Percentiles rank a stretch among this genome's conserved stretches.
These are phyloP conservation scores for Achaetomium macrosporum DNA, from an alignment of 2,329 filamentous ascomycete genomes.

Conservation along the genomic window DNA sequence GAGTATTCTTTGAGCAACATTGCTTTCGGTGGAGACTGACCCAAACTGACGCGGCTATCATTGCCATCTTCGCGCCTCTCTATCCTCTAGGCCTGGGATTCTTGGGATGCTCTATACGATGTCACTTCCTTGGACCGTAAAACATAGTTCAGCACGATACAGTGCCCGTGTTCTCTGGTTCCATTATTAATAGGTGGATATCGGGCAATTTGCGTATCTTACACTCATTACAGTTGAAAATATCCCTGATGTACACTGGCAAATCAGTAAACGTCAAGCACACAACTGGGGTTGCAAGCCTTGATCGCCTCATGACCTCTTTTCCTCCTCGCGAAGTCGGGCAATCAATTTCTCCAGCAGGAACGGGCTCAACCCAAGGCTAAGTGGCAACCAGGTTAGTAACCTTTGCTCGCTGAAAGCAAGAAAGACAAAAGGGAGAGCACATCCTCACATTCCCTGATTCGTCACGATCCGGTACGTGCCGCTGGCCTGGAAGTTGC, in stretches of 20 bases:
- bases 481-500: slow-evolving; percentile 53
- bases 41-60: too few species aligned
- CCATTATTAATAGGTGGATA: neutral
- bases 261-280: neutral
- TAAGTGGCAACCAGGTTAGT: slow-evolving; percentile 25
- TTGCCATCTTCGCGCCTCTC: too few species aligned
- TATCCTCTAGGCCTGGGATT: too few species aligned
- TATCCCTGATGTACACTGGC: neutral
- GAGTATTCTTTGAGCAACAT: neutral
- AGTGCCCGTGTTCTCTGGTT: neutral
- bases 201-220: neutral
- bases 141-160: too few species aligned
- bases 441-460: slow-evolving; percentile 56
- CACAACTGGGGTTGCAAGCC: neutral
- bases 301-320: slow-evolving; percentile 22
- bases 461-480: slow-evolving; percentile 56
- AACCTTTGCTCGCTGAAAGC: neutral
- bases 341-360: slow-evolving; percentile 49
- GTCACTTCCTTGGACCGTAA: too few species aligned
- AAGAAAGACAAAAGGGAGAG: neutral
- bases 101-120: too few species aligned
- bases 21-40: too few species aligned
- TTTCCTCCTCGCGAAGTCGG: slow-evolving; percentile 47
- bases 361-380: slow-evolving; percentile 50
- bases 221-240: neutral